Base-by-base conservation (phyloP, 2,329 filamentous ascomycete genomes). In the Cytospora piceae region DNA sequence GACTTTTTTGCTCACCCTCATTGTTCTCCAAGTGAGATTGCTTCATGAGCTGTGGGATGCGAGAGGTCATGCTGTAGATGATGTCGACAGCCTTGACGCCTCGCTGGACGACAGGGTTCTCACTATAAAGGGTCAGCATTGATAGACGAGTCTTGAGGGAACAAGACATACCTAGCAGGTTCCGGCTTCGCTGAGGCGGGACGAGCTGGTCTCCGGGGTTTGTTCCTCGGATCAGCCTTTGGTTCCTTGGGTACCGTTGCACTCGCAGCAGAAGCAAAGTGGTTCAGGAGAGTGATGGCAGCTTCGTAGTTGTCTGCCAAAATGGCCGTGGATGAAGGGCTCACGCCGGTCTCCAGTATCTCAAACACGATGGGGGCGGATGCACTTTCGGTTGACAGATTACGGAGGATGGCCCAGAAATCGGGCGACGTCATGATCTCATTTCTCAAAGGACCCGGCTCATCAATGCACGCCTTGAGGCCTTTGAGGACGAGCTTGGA, bases 351-450 rank as follows among this genome's bases (percentile, higher is more conserved):
- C 73, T 95, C 90, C 0, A 97, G 82, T n/a, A 98, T 91, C 63
- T 90, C 87, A 75, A 98, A 98, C 0, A 96, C 93, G 20, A 89
- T 83, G 0, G 89, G 83, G 2, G 93, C 91, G 31, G 90, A 89
- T 61, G 92, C 89, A 3, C 87, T 79, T 68, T 90, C 85, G 29
- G 83, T 82, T 56, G 92, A 88, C 22, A 99, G 81, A 37, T 88
- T 86, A 68, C 93, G 89, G 61, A 99, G 82, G 17, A 97, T 91
- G 6, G 90, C 90, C 95, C 95, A 99, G 77, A 99, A 98, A 74
- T 99, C 95, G 0, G 95, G 95, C 22, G 94, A 98, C 17, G 92
- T 94, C 78, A 96, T 96, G 71, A 98, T 91, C 78, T 98, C 94
- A 71, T 92, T 97, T 65, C 92, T 88, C 32, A 99, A 81, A 15